Base-by-base conservation (phyloP, 2,329 filamentous ascomycete genomes). In the Beauveria sp. region DNA sequence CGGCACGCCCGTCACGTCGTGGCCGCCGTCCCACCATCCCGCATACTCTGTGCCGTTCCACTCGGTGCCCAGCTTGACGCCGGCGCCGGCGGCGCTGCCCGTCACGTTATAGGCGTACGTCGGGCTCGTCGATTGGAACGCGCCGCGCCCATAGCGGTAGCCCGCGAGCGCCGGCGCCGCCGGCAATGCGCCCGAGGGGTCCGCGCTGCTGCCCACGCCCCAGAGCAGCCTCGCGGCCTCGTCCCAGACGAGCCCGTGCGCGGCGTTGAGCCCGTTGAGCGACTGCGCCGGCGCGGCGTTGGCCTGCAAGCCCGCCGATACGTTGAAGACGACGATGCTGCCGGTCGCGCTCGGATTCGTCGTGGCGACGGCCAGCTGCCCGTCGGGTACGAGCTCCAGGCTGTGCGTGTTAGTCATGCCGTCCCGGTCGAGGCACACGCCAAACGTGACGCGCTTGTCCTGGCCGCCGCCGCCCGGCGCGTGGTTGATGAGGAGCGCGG, bases 371-470 rank as follows among this genome's bases (percentile, higher is more conserved):
- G 57, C 57, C 14, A 60, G 12, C 26, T 47, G n/a, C 9, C 43
- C 51, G 43, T 60, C 51, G n/a, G 57, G 57, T 6, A 61, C 41
- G 22, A 61, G 50, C 41, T 61, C 58, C 7, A 61, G 58, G 58
- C 51, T 55, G 51, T 61, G 58, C 10, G 58, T 61, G 58, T 61
- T 61, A 43, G 14, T 12, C 50, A 55, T 26, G 52, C 30, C 8
- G 44, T 34, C 52, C 28, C 18, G 43, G 43, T 48, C 5, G 26
- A 61, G 43, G 43, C 58, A 61, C 16, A 61, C 50, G 50, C 51
- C 58, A 16, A 40, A 61, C 12, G n/a, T 24, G 28, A 61, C 50
- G 8, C 24, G 40, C 51, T 61, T 61, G 43, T 61, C 58, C 9
- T 34, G 48, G 48, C 3, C 2, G 40, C 22, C 8, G 41, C 58